phyloP scores from a whole-genome alignment of 257 asterid genomes.

The Nicotiana tomentosiformis region DNA sequence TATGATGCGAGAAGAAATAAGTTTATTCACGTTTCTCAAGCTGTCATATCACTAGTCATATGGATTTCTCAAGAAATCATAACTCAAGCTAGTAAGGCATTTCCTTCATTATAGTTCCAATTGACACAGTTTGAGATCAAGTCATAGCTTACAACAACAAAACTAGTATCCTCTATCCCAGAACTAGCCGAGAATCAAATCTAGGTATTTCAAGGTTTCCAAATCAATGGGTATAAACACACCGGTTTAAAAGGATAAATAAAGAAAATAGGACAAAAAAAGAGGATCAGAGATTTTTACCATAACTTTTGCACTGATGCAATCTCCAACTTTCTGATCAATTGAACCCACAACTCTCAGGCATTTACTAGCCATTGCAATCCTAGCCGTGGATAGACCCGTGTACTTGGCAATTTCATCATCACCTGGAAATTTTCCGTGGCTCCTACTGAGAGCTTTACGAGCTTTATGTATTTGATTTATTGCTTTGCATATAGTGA shows the following conservation, averaged over 20 bases:
- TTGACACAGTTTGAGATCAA: not conserved
- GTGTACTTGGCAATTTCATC: slow-evolving; percentile 62
- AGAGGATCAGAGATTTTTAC: slow-evolving; percentile 22
- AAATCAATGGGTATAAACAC: not conserved
- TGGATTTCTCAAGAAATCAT: not conserved
- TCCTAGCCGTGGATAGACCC: slow-evolving; percentile 57
- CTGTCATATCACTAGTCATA: not conserved
- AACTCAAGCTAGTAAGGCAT: not conserved
- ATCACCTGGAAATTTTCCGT: slow-evolving; percentile 55
- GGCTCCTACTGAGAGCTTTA: slow-evolving; percentile 49
- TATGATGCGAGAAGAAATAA: not conserved
- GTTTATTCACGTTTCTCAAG: not conserved
- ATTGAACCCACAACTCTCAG: slow-evolving; percentile 77
- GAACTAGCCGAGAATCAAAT: not conserved
- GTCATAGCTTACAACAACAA: not conserved
- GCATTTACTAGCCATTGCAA: slow-evolving; percentile 57
- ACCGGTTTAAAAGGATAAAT: not conserved
- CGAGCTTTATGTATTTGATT: slow-evolving; percentile 66
- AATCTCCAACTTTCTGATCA: slow-evolving; percentile 63
- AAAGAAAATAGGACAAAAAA: not conserved
- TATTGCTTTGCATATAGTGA: slow-evolving; percentile 55
- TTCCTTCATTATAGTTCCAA: not conserved
- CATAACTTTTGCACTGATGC: slow-evolving; percentile 36
- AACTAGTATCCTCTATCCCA: not conserved
- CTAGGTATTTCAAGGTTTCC: not conserved